Percentiles rank a stretch among this genome's conserved stretches.
phyloP scores from a whole-genome alignment of 1,284 basidiomycete species.

The Moesziomyces aphidis region DNA sequence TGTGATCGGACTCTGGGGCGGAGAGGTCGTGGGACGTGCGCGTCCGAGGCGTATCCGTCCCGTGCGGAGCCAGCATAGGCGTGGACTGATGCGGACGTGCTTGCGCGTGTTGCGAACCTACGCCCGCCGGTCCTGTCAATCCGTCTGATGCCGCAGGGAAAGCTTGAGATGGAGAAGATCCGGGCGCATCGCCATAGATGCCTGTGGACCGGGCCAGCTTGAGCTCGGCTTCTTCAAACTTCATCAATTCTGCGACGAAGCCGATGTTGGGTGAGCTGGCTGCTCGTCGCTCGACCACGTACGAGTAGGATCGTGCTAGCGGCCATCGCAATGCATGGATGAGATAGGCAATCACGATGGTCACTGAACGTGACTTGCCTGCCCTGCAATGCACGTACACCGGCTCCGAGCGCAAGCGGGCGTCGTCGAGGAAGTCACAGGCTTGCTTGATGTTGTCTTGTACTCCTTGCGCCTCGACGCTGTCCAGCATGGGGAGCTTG shows the following conservation, averaged over 20 bases:
- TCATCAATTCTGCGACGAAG: conserved; percentile 96
- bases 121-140: not conserved
- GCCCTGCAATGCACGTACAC: conserved; percentile 97
- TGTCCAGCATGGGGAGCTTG: conserved; percentile 91
- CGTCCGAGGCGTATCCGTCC: not conserved
- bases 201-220: conserved; percentile 31
- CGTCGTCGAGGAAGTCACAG: conserved; percentile 89
- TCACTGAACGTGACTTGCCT: conserved; percentile 95
- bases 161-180: not conserved
- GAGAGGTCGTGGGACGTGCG: conserved; percentile 1
- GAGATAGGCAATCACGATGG: conserved; percentile 94
- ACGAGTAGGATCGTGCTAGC: conserved; percentile 86
- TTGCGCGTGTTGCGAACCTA: not conserved
- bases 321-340: conserved; percentile 97
- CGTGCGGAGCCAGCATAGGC: conserved; percentile 5
- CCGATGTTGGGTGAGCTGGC: conserved; percentile 98
- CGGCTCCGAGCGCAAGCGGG: conserved; percentile 84
- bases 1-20: not conserved
- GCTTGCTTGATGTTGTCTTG: conserved; percentile 83
- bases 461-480: conserved; percentile 91
- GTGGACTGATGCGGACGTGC: conserved; percentile 1
- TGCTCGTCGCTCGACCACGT: conserved; percentile 87
- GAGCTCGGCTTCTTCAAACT: conserved; percentile 78
- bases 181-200: conserved; percentile 23
- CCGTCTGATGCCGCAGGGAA: conserved; percentile 10